Conservation (phyloP, 805 yeast genomes). For the Cyberlindnera nakhonratchasimensis region DNA sequence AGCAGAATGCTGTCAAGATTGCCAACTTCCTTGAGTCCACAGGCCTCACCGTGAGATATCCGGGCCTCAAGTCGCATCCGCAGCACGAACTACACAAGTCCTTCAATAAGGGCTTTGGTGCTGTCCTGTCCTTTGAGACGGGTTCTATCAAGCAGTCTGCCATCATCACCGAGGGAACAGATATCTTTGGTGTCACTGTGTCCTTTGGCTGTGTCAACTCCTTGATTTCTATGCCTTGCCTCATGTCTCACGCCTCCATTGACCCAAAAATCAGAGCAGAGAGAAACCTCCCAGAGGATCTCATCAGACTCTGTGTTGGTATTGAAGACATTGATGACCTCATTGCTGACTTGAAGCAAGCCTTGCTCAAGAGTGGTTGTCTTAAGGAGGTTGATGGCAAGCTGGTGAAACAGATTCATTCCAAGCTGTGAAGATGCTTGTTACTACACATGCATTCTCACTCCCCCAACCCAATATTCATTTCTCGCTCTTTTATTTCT, state of each 20-base stretch:
- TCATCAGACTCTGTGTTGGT: conserved; percentile 87
- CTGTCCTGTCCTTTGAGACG: conserved; percentile 85
- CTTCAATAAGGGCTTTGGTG: conserved; percentile 83
- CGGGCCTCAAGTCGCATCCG: conserved; percentile 80
- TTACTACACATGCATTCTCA: neutral
- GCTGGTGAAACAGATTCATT: conserved; percentile 17
- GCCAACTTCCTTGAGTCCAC: conserved; percentile 66
- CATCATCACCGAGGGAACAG: conserved; percentile 69
- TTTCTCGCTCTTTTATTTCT: neutral
- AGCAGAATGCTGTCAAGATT: conserved; percentile 68
- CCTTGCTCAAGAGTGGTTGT: conserved; percentile 66
- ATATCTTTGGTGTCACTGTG: conserved; percentile 83
- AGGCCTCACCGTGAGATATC: conserved; percentile 74
- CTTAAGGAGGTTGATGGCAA: conserved; percentile 32
- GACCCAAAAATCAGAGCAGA: conserved; percentile 83
- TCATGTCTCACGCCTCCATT: conserved; percentile 96
- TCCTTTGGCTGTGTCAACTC: conserved; percentile 95
- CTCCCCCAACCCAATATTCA: neutral
- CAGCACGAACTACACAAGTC: conserved; percentile 75
- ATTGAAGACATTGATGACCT: conserved; percentile 81
- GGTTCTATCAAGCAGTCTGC: conserved; percentile 66
- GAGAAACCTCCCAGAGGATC: conserved; percentile 89
- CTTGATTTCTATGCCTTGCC: conserved; percentile 88
- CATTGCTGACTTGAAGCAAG: conserved; percentile 72
- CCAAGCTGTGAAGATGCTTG: conserved; percentile 20